Evolutionary conservation across 352 stramenopile species (phyloP).

Genomic region (Phytophthora melonis): DNA sequence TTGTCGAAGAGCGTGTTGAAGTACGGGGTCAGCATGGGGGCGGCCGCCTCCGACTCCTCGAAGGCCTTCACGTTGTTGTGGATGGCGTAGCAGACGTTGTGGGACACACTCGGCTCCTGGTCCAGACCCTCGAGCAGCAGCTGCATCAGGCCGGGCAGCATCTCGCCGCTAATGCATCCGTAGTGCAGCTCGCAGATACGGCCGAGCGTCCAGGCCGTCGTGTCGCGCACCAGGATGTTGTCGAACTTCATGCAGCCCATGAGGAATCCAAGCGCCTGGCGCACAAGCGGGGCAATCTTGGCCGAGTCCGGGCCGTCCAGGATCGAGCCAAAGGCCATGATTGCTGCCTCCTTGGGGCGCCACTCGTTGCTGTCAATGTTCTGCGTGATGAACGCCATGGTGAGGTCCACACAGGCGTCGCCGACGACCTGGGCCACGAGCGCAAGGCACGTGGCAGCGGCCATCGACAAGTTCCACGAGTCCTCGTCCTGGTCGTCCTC

Average conservation of each 20-base stretch:
- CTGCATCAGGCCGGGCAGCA: slow-evolving; percentile 91
- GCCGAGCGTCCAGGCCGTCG: slow-evolving; percentile 96
- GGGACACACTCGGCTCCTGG: slow-evolving; percentile 92
- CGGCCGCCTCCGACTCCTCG: slow-evolving; percentile 74
- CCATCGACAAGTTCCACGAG: slow-evolving; percentile 95
- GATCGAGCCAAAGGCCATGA: slow-evolving; percentile 98
- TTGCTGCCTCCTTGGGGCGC: slow-evolving; percentile 95
- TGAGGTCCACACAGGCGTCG: slow-evolving; percentile 90
- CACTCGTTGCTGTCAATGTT: slow-evolving; percentile 97
- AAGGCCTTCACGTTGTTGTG: slow-evolving; percentile 97
- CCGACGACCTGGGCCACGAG: slow-evolving; percentile 94
- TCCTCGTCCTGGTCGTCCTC: slow-evolving; percentile 96
- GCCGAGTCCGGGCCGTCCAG: slow-evolving; percentile 93
- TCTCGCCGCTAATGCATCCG: slow-evolving; percentile 89
- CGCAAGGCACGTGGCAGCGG: slow-evolving; percentile 93
- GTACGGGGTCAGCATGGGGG: slow-evolving; percentile 94
- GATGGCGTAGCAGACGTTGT: slow-evolving; percentile 96
- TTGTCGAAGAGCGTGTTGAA: slow-evolving; percentile 92
- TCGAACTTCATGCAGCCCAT: slow-evolving; percentile 93
- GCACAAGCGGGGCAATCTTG: slow-evolving; percentile 93
- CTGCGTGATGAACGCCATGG: slow-evolving; percentile 95
- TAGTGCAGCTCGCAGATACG: slow-evolving; percentile 97
- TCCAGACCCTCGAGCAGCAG: slow-evolving; percentile 87
- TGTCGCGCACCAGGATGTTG: slow-evolving; percentile 95
- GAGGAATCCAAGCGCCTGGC: slow-evolving; percentile 94